Base-by-base conservation (phyloP, 208 protist genomes). In the Acanthamoeba triangularis region DNA sequence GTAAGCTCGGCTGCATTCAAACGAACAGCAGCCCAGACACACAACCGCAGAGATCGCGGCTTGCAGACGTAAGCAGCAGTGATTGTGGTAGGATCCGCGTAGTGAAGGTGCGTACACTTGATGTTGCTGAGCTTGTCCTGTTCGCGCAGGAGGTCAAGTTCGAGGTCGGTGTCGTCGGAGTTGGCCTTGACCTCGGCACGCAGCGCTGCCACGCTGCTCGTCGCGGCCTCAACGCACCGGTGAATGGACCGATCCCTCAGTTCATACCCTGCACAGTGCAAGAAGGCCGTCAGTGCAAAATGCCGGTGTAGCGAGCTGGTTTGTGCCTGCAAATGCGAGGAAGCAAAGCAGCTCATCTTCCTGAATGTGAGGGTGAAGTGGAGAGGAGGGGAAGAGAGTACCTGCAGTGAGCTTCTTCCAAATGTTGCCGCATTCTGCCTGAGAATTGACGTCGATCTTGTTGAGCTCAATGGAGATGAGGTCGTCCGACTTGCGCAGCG, bases 51-150 rank as follows among this genome's bases (percentile, higher is more conserved):
- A 67, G 28, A n/a, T 20, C 18, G 18, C 6, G 61, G 61, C 28
- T 30, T 3, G 18, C 1, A 30, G 61, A 30, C 61, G 28, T 67
- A n/a, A 67, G 25, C 61, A 67, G 61, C 41, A 11, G 61, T 8
- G 25, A 67, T 5, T 6, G 6, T 8, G 18, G 7, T 1, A 4
- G 3, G 61, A 67, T 2, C 7, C 1, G 8, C 56, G 8, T 1
- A 61, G 8, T 1, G 56, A 61, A 23, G 10, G 14, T n/a, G 33
- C 74, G 74, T 49, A 82, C 74, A 82, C 37, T 90, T 59, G 52
- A 90, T 90, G 82, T 90, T 90, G 82, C 82, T 90, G 82, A 90
- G 82, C 30, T 44, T 67, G 52, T 67, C 56, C 52, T 35, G 44
- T 16, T 59, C 82, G 52, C 56, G 52, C 49, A 90, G 11, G n/a